These are phyloP conservation scores for Telopea speciosissima DNA, from an alignment of 177 flowering plant species.

Conservation along the genomic window DNA sequence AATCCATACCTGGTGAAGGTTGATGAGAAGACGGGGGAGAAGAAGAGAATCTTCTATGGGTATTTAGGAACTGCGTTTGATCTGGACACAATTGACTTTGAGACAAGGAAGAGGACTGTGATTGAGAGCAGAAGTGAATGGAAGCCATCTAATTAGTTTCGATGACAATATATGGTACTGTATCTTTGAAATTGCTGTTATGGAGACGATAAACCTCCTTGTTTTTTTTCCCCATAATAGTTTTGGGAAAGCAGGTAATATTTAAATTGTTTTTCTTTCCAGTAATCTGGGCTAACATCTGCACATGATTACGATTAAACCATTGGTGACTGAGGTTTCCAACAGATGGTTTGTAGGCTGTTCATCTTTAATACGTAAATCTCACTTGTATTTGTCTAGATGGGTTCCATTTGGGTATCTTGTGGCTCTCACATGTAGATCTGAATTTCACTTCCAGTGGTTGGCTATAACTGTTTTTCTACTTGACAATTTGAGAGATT, in stretches of 20 bases:
- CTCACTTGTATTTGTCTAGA: background rate
- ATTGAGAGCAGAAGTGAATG: slow-evolving; percentile 65
- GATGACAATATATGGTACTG: slow-evolving; percentile 7
- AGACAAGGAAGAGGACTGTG: slow-evolving; percentile 59
- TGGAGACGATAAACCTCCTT: background rate
- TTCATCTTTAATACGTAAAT: background rate
- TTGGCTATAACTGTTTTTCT: no score
- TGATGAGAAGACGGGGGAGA: slow-evolving; percentile 66
- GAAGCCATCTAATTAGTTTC: slow-evolving; percentile 20
- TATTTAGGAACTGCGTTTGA: slow-evolving; percentile 72
- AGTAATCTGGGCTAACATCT: background rate
- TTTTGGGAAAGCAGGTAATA: background rate
- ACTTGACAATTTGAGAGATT: no score
- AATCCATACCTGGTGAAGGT: slow-evolving; percentile 67
- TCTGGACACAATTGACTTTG: slow-evolving; percentile 72
- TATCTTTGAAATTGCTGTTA: background rate
- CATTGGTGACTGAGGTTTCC: background rate
- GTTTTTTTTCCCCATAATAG: background rate
- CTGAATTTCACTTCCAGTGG: no score
- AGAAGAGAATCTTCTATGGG: slow-evolving; percentile 68
- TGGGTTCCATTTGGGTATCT: background rate
- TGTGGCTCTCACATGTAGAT: no score
- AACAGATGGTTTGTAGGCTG: background rate
- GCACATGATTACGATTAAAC: background rate
- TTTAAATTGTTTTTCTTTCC: background rate